phyloP scores from a whole-genome alignment of 164 flowering plant species.

The Litsea cubeba region DNA sequence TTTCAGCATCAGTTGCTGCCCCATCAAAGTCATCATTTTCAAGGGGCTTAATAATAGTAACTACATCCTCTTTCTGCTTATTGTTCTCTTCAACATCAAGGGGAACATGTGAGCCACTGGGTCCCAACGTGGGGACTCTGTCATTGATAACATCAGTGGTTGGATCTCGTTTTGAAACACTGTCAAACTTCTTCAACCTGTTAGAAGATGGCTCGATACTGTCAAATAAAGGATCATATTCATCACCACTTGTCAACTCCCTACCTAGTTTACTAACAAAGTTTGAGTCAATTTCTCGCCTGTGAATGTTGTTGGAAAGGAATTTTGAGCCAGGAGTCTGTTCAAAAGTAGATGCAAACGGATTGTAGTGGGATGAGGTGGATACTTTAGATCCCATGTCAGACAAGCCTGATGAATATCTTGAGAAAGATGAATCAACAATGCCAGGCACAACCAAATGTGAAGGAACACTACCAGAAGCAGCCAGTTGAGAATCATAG shows the following conservation, averaged over 20 bases:
- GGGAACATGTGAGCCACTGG: slow-evolving; percentile 33
- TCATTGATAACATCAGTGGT: slow-evolving; percentile 16
- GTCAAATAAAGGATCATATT: slow-evolving; percentile 88
- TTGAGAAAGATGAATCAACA: slow-evolving; percentile 19
- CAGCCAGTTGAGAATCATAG: slow-evolving; percentile 19
- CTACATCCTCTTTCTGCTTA: slow-evolving; percentile 33
- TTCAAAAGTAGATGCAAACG: slow-evolving; percentile 71
- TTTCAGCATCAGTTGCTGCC: slow-evolving; percentile 72
- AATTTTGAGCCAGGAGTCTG: slow-evolving; percentile 41
- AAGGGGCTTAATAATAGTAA: slow-evolving; percentile 28
- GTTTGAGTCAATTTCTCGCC: slow-evolving; percentile 30
- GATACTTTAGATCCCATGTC: slow-evolving; percentile 44
- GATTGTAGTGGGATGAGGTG: slow-evolving; percentile 44
- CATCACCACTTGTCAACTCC: slow-evolving; percentile 31
- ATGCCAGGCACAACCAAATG: slow-evolving; percentile 24
- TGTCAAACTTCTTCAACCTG: slow-evolving; percentile 28
- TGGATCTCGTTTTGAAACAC: slow-evolving; percentile 26
- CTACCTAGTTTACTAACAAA: slow-evolving; percentile 19
- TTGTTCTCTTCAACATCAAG: slow-evolving; percentile 44
- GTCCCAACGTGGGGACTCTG: slow-evolving; percentile 26
- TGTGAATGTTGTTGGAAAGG: slow-evolving; percentile 27
- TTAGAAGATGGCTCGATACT: slow-evolving; percentile 66
- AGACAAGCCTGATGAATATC: slow-evolving; percentile 27
- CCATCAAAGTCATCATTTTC: slow-evolving; percentile 83
- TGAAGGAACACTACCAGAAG: slow-evolving; percentile 19